phyloP scores from a whole-genome alignment of 2,329 filamentous ascomycete species.

The Colletotrichum destructivum region DNA sequence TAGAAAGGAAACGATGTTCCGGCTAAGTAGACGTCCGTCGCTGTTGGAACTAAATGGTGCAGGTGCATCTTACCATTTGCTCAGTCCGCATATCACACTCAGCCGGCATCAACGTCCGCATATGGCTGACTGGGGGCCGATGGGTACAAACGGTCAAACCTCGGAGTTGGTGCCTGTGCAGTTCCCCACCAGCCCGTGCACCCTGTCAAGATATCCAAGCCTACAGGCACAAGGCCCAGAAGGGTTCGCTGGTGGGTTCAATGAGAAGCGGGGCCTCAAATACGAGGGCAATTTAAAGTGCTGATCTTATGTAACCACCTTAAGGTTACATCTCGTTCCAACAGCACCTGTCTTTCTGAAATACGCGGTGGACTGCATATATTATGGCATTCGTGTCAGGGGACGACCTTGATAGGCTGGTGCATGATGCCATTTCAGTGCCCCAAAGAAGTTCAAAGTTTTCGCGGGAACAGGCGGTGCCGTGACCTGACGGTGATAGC shows the following conservation, averaged over 20 bases:
- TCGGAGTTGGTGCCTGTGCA: neutral
- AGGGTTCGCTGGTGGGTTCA: neutral
- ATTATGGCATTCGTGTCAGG: neutral
- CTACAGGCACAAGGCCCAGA: constrained; percentile 1
- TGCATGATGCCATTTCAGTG: neutral
- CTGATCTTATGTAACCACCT: neutral
- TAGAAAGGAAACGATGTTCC: neutral
- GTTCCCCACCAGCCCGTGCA: neutral
- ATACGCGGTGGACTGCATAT: neutral
- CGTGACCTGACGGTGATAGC: no score
- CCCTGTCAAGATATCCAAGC: neutral
- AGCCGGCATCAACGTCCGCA: neutral
- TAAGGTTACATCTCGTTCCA: no score
- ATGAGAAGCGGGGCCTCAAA: no score
- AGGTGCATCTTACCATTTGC: neutral
- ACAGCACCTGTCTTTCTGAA: no score
- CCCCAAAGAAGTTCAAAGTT: neutral
- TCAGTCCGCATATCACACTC: no score
- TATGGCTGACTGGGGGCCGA: neutral
- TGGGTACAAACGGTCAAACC: neutral
- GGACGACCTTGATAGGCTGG: neutral
- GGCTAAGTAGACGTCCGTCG: neutral
- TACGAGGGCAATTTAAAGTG: no score
- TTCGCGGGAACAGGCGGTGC: neutral
- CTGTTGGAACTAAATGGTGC: neutral